A percentile compares a stretch with the other conserved stretches of the same genome.
phyloP scores from a whole-genome alignment of 345 rosid genomes.

The Citrus glauca region DNA sequence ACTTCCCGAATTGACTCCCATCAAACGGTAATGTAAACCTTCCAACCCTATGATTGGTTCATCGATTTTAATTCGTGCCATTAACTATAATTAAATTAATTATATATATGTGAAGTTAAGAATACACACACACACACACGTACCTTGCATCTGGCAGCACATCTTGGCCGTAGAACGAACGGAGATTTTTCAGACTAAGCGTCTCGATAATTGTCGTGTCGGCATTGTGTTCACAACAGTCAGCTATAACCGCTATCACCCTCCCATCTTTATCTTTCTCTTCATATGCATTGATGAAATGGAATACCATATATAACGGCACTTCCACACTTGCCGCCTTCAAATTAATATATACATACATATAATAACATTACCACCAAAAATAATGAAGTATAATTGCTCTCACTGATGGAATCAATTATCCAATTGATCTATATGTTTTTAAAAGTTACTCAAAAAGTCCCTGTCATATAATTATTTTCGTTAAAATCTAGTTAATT shows the following conservation, averaged over 20 bases:
- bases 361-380: too few species aligned
- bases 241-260: slow-evolving; percentile 58
- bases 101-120: background rate
- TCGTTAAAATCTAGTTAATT: too few species aligned
- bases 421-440: too few species aligned
- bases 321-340: slow-evolving; percentile 98
- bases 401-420: too few species aligned
- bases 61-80: background rate
- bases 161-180: slow-evolving; percentile 54
- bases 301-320: slow-evolving; percentile 78
- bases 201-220: slow-evolving; percentile 72
- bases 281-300: slow-evolving; percentile 93
- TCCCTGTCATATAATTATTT: too few species aligned
- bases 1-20: slow-evolving; percentile 62
- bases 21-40: slow-evolving; percentile 82
- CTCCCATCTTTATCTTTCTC: slow-evolving; percentile 79
- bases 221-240: slow-evolving; percentile 88
- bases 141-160: slow-evolving; percentile 87
- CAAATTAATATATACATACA: background rate
- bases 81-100: background rate
- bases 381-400: too few species aligned
- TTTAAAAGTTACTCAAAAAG: too few species aligned
- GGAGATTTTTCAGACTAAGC: slow-evolving; percentile 70
- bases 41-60: slow-evolving; percentile 57
- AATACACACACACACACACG: too few species aligned